Base-by-base conservation (phyloP, 164 flowering plant species). In the Vitis rotundifolia region DNA sequence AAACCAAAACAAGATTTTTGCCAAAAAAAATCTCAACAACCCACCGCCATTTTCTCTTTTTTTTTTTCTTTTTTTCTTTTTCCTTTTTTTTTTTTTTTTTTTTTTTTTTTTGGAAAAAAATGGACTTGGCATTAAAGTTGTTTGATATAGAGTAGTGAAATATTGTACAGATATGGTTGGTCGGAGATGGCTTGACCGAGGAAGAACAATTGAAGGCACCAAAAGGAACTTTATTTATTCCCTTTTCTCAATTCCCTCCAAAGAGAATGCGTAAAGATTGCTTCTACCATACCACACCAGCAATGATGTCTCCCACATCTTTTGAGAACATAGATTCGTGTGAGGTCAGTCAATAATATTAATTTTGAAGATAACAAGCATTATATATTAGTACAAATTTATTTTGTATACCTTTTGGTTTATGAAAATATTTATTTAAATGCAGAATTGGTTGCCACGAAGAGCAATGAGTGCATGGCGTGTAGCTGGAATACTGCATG, bases 391-490 rank as follows among this genome's bases (percentile, higher is more conserved):
- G 44, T 22, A 22, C 26, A 22, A 22, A n/a, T n/a, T n/a, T n/a
- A n/a, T n/a, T n/a, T n/a, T 0, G 80, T 75, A 51, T 86, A 87
- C 51, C 55, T 89, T 31, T 31, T 31, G 44, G 44, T 31, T 31
- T 31, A 31, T 31, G 44, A 31, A 31, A 15, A 58, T 49, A 8
- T 31, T 26, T 11, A 4, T 58, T 9, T 9, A 9, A 9, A 13
- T 58, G 18, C 72, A 86, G 89, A 84, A 86, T 55, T 83, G 89
- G 87, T 37, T 86, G 69, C 80, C 81, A 9, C 80, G 89, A 60
- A 75, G 84, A 73, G 83, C 73, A 75, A 81, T 83, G 83, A 83
- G 89, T 68, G 89, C 87, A 48, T 78, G 83, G 87, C 82, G 82
- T 11, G 77, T 83, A 1, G 77, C 79, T 5, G 85, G 85, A 28